Conservation (phyloP, 2,329 filamentous ascomycete species). For the Sarocladium oryzae region DNA sequence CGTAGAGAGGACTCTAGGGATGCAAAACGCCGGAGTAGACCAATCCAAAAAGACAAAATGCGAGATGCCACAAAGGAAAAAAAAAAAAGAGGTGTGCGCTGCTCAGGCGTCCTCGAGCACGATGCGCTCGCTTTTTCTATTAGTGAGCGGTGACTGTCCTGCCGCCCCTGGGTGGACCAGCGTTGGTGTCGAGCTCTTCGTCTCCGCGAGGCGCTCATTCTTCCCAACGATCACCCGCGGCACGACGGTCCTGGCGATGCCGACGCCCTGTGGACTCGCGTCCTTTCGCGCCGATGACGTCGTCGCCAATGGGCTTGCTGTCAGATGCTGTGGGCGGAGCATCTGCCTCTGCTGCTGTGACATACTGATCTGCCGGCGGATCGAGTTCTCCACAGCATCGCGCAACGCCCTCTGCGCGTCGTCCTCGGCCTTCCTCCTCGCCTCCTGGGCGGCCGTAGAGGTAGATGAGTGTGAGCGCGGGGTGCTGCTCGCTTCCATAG, state of each 20-base stretch:
- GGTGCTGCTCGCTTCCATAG: conserved; percentile 10
- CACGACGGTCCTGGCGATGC: conserved; percentile 3
- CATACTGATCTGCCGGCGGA: conserved; percentile 61
- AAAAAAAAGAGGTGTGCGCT: not conserved
- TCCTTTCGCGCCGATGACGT: conserved; percentile 4
- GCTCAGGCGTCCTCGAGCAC: conserved; percentile 34
- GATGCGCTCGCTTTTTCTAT: conserved; percentile 48
- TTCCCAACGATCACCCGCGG: conserved; percentile 13
- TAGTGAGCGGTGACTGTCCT: conserved; percentile 24
- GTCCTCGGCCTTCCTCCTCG: conserved; percentile 7
- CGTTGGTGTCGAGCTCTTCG: conserved; percentile 38
- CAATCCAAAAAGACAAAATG: not conserved
- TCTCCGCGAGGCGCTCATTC: conserved; percentile 26
- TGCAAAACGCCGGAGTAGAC: too few species aligned
- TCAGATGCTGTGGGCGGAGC: conserved; percentile 36
- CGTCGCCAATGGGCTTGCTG: conserved; percentile 12
- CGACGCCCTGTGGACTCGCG: conserved; percentile 9
- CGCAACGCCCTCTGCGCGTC: conserved; percentile 30
- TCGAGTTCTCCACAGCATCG: conserved; percentile 57
- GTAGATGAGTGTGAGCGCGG: conserved; percentile 12
- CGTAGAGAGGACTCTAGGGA: not conserved
- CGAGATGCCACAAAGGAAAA: too few species aligned
- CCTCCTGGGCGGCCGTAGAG: not conserved
- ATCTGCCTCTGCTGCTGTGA: conserved; percentile 55
- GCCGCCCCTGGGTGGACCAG: conserved; percentile 33